Evolutionary conservation across 2,329 filamentous ascomycete genomes (phyloP), one percentile per base, ranked within the genome.

Genomic region (Periglandula ipomoeae): DNA sequence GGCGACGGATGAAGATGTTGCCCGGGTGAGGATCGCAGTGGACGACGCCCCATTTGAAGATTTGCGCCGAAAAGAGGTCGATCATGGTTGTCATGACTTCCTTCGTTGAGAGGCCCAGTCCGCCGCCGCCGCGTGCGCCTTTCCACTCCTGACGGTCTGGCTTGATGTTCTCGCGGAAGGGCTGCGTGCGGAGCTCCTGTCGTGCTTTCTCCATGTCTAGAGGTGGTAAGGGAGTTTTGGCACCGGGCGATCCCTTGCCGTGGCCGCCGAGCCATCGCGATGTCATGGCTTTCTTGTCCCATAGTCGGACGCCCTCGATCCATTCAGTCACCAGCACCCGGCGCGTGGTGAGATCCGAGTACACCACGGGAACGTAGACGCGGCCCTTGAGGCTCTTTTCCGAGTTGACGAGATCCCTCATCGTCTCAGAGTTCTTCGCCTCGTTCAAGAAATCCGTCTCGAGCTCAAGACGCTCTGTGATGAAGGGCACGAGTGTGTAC

Each of bases 11-110:
- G 70, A 98, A 95, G 65, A 97, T 93, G 69, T 98, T 98, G 24
- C 91, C 91, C 1, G 93, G 93, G 62, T 98, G 93, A 9, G 93
- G 93, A 64, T 98, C 93, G 69, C 91, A 96, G 70, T 98, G 91
- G 0, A 97, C 87, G 39, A 87, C 79, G 11, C 93, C 93, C 87
- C 89, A 97, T 55, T 95, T 84, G 73, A 96, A 98, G 77, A 97
- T 97, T 63, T 97, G 91, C 2, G 89, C 90, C n/a, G 85, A 87
- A 72, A 97, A 98, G 30, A 97, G 77, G 64, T 96, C 91, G 44
- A 96, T 81, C 82, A 97, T 96, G 27, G 89, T 96, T 5, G 85
- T 86, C 93, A 97, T 97, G 51, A 96, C 89, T 51, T 91, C 85
- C 60, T 86, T 87, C 26, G 89, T 73, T 7, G 81, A 82, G 3